Evolutionary conservation across 2,329 filamentous ascomycete species (phyloP), one percentile per base, ranked within the genome.

Genomic region (Bisporella sp.): DNA sequence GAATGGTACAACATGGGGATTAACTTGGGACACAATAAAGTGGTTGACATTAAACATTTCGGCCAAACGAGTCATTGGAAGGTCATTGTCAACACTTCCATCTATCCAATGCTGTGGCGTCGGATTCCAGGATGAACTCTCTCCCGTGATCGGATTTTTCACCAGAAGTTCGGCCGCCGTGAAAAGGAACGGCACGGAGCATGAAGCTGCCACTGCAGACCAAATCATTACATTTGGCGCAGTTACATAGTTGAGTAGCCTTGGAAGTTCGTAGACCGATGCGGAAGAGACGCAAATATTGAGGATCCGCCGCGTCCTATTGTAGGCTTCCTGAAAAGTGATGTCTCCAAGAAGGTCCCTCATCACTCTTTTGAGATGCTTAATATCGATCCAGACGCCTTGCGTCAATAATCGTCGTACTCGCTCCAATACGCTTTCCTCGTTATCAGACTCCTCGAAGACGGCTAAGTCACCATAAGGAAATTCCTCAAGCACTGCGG

Each of bases 41-140:
- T 96, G 92, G 63, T 96, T 96, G 65, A 96, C 91, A 63, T 96
- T 96, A 73, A 96, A 96, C 86, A 96, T 91, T 64, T 96, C 90
- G 1, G 90, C 84, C 12, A 97, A 74, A 2, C 89, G 81, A 21
- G 85, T 89, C 82, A 95, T 95, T 1, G 92, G 92, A 3, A 97
- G 73, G 66, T 97, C 92, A 53, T 93, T 93, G 64, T 96, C 90
- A 28, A 97, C 89, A 1, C 91, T 96, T 1, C 92, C 92, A 65
- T 97, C 92, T 47, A 97, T 95, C 79, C 89, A 96, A 57, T 82
- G 81, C 64, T 90, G 87, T 31, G 88, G 85, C 4, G 85, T 85
- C 11, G 89, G 87, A 59, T 93, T 91, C 91, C 91, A 96, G 0
- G 87, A 84, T 12, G 82, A 78, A 33, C 87, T 81, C 57, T 85